Conservation (phyloP, 345 rosid genomes). For the Ailanthus altissimus region DNA sequence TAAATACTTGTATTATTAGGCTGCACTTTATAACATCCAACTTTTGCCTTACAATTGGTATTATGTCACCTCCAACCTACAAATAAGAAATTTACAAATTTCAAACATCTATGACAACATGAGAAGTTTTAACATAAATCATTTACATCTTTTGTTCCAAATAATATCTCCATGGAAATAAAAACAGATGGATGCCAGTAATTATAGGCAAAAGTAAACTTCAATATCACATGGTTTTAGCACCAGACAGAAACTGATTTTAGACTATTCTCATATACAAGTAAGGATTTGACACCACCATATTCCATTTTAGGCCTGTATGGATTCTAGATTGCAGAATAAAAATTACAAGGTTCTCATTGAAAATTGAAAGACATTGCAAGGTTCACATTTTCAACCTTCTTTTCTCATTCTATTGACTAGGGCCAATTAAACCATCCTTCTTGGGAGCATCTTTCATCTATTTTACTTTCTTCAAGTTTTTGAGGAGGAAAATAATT, state of each 20-base stretch:
- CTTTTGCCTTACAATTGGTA: conserved; percentile 6
- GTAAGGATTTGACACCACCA: not conserved
- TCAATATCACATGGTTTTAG: not conserved
- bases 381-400: not conserved
- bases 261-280: not conserved
- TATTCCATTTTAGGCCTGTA: not conserved
- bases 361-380: conserved; percentile 7
- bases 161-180: not conserved
- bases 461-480: not conserved
- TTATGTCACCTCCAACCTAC: not conserved
- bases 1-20: conserved; percentile 5
- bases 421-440: not conserved
- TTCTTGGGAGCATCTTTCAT: not conserved
- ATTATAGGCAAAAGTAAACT: not conserved
- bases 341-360: not conserved
- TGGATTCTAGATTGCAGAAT: not conserved
- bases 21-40: not conserved
- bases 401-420: not conserved
- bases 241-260: not conserved
- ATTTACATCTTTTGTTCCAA: not conserved
- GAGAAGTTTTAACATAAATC: not conserved
- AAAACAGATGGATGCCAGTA: not conserved
- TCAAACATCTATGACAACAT: not conserved
- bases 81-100: not conserved
- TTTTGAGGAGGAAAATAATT: not conserved